These are phyloP conservation scores for Helichrysum umbraculigerum DNA, from an alignment of 129 eudicot genomes.

Conservation along the genomic window DNA sequence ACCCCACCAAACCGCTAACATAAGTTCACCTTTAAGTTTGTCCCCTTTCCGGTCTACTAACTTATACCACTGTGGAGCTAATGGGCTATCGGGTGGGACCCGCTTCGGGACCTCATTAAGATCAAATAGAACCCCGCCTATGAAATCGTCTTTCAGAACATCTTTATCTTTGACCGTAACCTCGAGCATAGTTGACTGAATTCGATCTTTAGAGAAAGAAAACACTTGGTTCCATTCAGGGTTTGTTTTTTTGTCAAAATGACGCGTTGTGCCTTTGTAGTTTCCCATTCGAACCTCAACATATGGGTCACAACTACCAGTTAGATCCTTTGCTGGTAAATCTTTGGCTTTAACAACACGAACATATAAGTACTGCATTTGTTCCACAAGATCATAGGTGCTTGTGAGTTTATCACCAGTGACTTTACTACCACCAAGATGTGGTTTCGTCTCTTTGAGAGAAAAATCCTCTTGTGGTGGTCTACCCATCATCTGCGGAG, in stretches of 20 bases:
- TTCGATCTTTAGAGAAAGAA: conserved; percentile 49
- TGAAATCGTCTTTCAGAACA: conserved; percentile 43
- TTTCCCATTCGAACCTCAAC: conserved; percentile 50
- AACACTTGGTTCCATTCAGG: conserved; percentile 61
- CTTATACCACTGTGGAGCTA: conserved; percentile 6
- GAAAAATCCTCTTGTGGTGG: conserved; percentile 35
- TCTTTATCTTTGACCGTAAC: conserved; percentile 46
- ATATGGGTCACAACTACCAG: conserved; percentile 37
- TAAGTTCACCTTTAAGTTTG: conserved; percentile 41
- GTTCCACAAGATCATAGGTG: conserved; percentile 48
- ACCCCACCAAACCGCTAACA: conserved; percentile 48
- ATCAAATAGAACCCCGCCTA: conserved; percentile 48
- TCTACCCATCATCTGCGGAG: conserved; percentile 34
- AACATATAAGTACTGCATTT: conserved; percentile 52
- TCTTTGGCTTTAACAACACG: conserved; percentile 48
- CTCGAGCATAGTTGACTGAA: conserved; percentile 48
- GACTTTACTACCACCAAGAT: conserved; percentile 13
- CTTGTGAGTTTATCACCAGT: conserved; percentile 12
- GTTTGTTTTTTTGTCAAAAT: conserved; percentile 42
- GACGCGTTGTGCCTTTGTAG: conserved; percentile 52
- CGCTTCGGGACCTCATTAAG: conserved; percentile 50
- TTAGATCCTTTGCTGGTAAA: conserved; percentile 36
- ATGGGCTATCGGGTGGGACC: conserved; percentile 32
- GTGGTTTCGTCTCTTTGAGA: conserved; percentile 37
- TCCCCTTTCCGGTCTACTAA: conserved; percentile 34